A percentile compares a stretch with the other conserved stretches of the same genome.
Evolutionary conservation across 2,329 filamentous ascomycete species (phyloP).

Genomic region (Colletotrichum costaricense): DNA sequence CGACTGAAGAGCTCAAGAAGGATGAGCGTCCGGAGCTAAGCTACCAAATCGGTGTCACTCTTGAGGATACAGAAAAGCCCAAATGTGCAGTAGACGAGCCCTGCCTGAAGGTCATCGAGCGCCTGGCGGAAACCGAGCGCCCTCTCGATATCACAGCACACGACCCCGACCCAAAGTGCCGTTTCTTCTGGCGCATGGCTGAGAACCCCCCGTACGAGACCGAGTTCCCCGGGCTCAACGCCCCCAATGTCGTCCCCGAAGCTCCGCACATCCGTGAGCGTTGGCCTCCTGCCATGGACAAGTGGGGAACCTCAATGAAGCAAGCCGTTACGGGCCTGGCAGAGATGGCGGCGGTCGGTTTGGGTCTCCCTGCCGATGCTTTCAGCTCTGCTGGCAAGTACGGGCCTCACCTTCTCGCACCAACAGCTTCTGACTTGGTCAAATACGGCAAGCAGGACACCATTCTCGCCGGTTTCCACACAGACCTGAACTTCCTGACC

Average conservation of each 20-base stretch:
- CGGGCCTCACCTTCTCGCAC: constrained; percentile 71
- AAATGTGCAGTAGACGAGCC: constrained; percentile 73
- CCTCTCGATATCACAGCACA: constrained; percentile 69
- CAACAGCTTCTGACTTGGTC: constrained; percentile 67
- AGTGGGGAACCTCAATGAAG: constrained; percentile 71
- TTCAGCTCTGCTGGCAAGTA: constrained; percentile 68
- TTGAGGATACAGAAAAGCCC: constrained; percentile 72
- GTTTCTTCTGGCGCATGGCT: constrained; percentile 73
- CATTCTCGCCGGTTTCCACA: constrained; percentile 73
- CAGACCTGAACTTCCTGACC: constrained; percentile 73
- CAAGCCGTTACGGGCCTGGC: constrained; percentile 67
- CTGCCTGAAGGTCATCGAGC: constrained; percentile 66
- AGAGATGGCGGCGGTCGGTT: constrained; percentile 68
- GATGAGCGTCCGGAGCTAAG: constrained; percentile 69
- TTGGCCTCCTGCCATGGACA: constrained; percentile 66
- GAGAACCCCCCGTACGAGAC: constrained; percentile 65
- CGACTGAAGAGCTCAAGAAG: constrained; percentile 53
- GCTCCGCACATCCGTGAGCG: constrained; percentile 58
- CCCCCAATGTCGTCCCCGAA: constrained; percentile 65
- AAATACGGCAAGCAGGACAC: constrained; percentile 66
- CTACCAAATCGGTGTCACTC: constrained; percentile 72
- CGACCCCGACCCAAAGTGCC: constrained; percentile 69
- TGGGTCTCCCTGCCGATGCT: constrained; percentile 62
- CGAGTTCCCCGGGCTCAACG: constrained; percentile 66
- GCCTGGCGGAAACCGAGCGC: constrained; percentile 64